Conservation (phyloP, 805 yeast genomes). For the Ogataea sp. region DNA sequence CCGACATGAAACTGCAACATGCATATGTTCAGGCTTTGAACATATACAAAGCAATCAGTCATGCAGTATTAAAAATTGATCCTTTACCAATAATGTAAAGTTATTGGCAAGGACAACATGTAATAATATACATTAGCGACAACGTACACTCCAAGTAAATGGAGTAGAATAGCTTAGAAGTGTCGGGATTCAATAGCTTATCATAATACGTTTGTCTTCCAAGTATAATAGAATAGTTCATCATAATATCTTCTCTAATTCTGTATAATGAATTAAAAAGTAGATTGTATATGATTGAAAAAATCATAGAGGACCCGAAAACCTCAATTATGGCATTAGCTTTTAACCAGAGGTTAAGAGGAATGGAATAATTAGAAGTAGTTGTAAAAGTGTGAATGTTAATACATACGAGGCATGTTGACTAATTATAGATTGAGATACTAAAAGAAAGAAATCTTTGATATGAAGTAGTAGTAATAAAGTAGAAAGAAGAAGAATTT, state of each 20-base stretch:
- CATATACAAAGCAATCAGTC: no score
- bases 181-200: conserved; percentile 2
- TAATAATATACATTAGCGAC: no score
- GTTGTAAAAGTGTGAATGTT: neutral
- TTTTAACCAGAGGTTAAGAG: no score
- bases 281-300: neutral
- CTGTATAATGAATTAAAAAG: neutral
- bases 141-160: neutral
- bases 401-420: conserved; percentile 59
- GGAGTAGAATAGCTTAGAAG: neutral
- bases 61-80: no score
- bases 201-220: neutral
- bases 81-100: no score
- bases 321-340: conserved; percentile 1
- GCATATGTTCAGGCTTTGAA: no score
- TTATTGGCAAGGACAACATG: no score
- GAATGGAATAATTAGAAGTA: neutral
- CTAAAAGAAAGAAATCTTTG: neutral
- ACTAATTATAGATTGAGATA: conserved; percentile 13
- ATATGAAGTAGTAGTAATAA: no score
- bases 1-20: no score
- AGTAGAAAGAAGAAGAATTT: neutral
- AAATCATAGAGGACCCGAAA: conserved; percentile 59
- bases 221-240: neutral
- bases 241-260: neutral